Base-by-base conservation (phyloP, 108 stramenopile species). In the Parietichytrium sp. region DNA sequence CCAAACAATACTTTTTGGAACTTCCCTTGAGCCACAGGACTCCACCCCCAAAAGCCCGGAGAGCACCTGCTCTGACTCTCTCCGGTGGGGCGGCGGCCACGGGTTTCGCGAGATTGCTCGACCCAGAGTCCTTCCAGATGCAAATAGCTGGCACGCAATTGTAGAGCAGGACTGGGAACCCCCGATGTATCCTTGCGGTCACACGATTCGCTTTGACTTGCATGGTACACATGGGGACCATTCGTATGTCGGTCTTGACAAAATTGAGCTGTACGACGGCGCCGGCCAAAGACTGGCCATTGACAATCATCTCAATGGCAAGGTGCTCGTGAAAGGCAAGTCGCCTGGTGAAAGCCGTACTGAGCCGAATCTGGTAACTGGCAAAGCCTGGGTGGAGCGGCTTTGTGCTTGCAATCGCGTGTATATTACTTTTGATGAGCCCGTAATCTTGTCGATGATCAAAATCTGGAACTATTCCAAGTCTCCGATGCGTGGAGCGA, bases 1-100 rank as follows among this genome's bases (percentile, higher is more conserved):
- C 29, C 61, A 72, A 25, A 72, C 61, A 12, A 72, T 72, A n/a
- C 42, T 72, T 2, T 72, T 72, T 27, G n/a, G n/a, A n/a, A n/a
- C n/a, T n/a, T 33, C 36, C 10, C 36, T 72, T 33, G 61, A 72
- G 23, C 38, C 61, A 6, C 38, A 72, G 15, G 38, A 2, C 16
- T 18, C 18, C n/a, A 50, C 49, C 49, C n/a, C 49, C 49, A 50
- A 50, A 18, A 18, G n/a, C 16, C 49, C 49, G 18, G 16, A 16
- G 49, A 50, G 49, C n/a, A 18, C 16, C 49, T 18, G 18, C 49
- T 50, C 49, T 18, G 49, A 50, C 49, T 18, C 16, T 16, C 16
- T n/a, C n/a, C 18, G n/a, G 49, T 72, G 61, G 61, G 38, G 16
- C 23, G 61, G 61, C 20, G 61, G 61, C 10, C 38, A 72, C 45